Evolutionary conservation across 2,329 filamentous ascomycete genomes (phyloP), one percentile per base, ranked within the genome.

Genomic region (Phialophora tarda): DNA sequence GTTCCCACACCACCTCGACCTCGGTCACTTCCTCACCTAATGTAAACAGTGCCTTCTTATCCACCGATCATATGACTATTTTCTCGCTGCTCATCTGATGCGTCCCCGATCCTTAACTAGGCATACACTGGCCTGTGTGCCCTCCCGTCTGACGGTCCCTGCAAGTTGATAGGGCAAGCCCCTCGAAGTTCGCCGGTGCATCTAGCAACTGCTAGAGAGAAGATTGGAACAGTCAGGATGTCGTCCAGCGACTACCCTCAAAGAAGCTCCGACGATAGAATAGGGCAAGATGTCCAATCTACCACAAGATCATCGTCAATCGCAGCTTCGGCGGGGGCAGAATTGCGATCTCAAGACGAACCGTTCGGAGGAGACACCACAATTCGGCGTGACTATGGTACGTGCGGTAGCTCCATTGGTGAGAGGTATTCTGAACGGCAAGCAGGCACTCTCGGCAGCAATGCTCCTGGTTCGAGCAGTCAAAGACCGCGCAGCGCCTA

Each of bases 301-400:
- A 50, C 44, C 7, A 54, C 61, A 12, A 62, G 55, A 26, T 34
- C 59, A 17, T 51, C 59, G 50, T 61, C 59, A 24, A 3, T 53
- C 12, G 47, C 59, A 21, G 44, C 32, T 3, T 51, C 62, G 38
- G 44, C 17, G 11, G 41, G 26, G 21, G 12, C 30, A 58, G 60
- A 62, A 14, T 30, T 50, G 24, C 23, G 53, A 44, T 57, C 50
- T 56, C 50, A 55, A 62, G 50, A 60, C 3, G 63, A 64, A 32
- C 26, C 34, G 17, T 23, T 26, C 5, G 63, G 11, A 28, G 41
- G 17, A 51, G 63, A 63, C 34, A 54, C 50, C 17, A 60, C 63
- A 26, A 64, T 70, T 34, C 65, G 68, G 11, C 55, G 65, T 51
- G 68, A 70, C 54, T 70, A 70, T 63, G 68, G 68, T 70, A 59